phyloP scores from a whole-genome alignment of 2,329 filamentous ascomycete genomes.

The Fusarium camptoceras region DNA sequence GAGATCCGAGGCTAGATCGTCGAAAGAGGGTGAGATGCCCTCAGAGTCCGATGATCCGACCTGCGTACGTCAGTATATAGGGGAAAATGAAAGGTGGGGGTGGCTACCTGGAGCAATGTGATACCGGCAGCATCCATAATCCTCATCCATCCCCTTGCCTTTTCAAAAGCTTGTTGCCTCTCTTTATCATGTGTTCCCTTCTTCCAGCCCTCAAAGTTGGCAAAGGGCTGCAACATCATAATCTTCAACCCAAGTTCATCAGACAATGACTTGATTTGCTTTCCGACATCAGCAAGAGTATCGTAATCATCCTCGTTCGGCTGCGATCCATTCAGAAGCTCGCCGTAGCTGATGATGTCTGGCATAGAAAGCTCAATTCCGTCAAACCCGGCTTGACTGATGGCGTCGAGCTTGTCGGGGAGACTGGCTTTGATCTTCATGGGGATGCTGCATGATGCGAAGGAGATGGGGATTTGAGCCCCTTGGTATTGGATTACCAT shows the following conservation, averaged over 20 bases:
- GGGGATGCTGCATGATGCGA: conserved; percentile 68
- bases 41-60: conserved; percentile 73
- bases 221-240: conserved; percentile 80
- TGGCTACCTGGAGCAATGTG: conserved; percentile 73
- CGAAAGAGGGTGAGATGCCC: conserved; percentile 62
- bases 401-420: conserved; percentile 69
- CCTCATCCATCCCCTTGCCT: conserved; percentile 74
- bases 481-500: conserved; percentile 25
- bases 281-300: conserved; percentile 65
- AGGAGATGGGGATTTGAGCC: conserved; percentile 47
- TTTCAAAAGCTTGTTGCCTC: conserved; percentile 70
- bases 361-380: conserved; percentile 81
- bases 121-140: conserved; percentile 78
- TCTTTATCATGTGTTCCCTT: conserved; percentile 61
- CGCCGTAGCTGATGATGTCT: conserved; percentile 74
- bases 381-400: conserved; percentile 73
- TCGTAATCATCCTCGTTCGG: conserved; percentile 70
- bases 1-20: conserved; percentile 70
- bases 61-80: conserved; percentile 49
- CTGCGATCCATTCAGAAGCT: conserved; percentile 60
- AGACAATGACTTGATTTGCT: conserved; percentile 66
- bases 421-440: conserved; percentile 61
- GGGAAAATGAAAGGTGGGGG: not conserved
- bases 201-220: conserved; percentile 82
- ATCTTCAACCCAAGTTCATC: conserved; percentile 67